phyloP scores from a whole-genome alignment of 305 asterid species.

The Plantago coronopus region DNA sequence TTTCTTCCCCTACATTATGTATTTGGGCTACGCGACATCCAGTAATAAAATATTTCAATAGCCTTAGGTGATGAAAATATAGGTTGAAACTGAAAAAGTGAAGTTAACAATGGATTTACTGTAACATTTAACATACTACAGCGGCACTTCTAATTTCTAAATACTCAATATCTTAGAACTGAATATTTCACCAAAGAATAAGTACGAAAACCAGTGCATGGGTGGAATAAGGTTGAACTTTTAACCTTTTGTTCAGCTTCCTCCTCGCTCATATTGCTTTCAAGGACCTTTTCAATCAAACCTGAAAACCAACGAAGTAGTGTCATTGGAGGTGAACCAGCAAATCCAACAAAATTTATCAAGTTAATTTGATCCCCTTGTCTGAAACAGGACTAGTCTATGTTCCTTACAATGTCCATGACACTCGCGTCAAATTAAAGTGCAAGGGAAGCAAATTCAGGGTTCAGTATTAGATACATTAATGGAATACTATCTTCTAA shows the following conservation, averaged over 20 bases:
- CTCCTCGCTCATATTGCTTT: constrained; percentile 58
- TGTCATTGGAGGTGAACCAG: constrained; percentile 14
- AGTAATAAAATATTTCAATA: too few relatives aligned
- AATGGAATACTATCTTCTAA: constrained; percentile 11
- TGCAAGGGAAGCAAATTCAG: too few relatives aligned
- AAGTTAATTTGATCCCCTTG: not conserved
- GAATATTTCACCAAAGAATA: not conserved
- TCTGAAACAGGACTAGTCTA: constrained; percentile 6
- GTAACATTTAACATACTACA: not conserved
- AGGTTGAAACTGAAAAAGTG: too few relatives aligned
- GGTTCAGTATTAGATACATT: not conserved
- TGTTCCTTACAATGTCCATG: constrained; percentile 8
- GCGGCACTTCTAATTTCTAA: not conserved
- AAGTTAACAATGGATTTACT: too few relatives aligned
- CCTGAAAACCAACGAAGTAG: constrained; percentile 43
- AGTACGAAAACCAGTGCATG: constrained; percentile 8
- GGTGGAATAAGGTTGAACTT: constrained; percentile 3
- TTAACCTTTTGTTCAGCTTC: constrained; percentile 86
- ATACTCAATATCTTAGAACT: not conserved
- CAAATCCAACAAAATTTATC: constrained; percentile 4
- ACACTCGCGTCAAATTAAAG: too few relatives aligned
- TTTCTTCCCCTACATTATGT: too few relatives aligned
- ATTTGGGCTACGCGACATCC: too few relatives aligned
- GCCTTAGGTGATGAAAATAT: too few relatives aligned
- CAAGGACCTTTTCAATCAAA: constrained; percentile 78